Evolutionary conservation across 2,329 filamentous ascomycete genomes (phyloP), one percentile per base, ranked within the genome.

Genomic region (Penicillium sumatraense): DNA sequence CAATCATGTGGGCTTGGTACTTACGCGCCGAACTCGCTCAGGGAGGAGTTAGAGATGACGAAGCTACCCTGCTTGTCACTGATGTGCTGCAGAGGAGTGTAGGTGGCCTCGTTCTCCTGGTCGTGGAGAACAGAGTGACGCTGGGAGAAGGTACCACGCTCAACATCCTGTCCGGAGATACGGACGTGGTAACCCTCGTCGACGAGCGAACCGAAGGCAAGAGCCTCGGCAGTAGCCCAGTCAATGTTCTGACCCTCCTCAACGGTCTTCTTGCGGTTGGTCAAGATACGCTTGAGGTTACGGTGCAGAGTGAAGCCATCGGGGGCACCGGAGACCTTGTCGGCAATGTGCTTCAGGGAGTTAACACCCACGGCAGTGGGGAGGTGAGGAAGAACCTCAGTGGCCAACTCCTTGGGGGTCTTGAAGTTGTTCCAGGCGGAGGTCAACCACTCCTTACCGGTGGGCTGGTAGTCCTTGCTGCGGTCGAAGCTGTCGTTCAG

Each of bases 351-450:
- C 75, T 91, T 86, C 58, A 98, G 78, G 13, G 86, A 87, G 61
- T 89, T 83, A 57, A 76, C 72, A 60, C 90, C 87, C 41, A 98
- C 88, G 47, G 87, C 90, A 35, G 95, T 99, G 23, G 91, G 88
- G 67, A 91, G 86, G 79, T 99, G 95, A 48, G 93, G 93, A 49
- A 99, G 83, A 42, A 98, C 87, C 80, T 99, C 95, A 21, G 89
- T 95, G 27, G 93, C 93, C 60, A 99, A 83, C 65, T 99, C 95
- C 83, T 97, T 98, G 69, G 95, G 95, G 27, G 93, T 96, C 82
- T 98, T 98, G 87, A 99, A 98, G 60, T 93, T 93, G 80, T 99
- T 96, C 95, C 95, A 99, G 53, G 95, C 93, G 49, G 93, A 97
- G 8, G 95, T 98, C 66, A 96, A 87, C 95, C 95, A 99, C 79